Conservation (phyloP, 495 filamentous ascomycete species). For the Aspergillus cavernicola region DNA sequence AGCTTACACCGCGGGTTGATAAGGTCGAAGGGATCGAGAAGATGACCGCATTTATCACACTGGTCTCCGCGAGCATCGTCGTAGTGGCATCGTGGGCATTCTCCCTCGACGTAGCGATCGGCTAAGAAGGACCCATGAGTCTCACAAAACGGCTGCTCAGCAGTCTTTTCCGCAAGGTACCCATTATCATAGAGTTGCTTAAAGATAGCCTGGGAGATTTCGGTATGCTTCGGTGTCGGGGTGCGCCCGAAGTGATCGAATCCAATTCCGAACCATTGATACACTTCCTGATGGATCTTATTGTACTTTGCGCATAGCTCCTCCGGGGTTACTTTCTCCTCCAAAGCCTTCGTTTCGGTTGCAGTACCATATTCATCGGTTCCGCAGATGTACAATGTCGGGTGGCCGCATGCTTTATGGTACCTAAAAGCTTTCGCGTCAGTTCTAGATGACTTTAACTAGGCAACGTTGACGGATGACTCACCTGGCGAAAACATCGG, state of each 20-base stretch:
- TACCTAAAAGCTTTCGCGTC: constrained; percentile 50
- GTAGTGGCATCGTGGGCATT: constrained; percentile 76
- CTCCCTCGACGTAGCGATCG: constrained; percentile 90
- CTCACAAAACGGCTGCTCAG: constrained; percentile 81
- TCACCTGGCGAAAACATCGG: constrained; percentile 71
- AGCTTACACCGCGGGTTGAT: constrained; percentile 68
- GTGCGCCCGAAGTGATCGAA: constrained; percentile 88
- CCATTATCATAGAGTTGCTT: constrained; percentile 70
- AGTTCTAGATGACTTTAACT: constrained; percentile 10
- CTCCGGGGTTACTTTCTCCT: constrained; percentile 64
- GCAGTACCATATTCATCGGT: constrained; percentile 77
- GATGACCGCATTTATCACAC: constrained; percentile 80
- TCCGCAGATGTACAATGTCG: constrained; percentile 53
- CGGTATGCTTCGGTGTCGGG: constrained; percentile 74
- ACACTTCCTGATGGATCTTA: constrained; percentile 76
- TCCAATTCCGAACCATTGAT: constrained; percentile 81
- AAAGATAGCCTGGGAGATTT: constrained; percentile 86
- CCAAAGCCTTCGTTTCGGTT: constrained; percentile 76
- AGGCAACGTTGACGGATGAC: constrained; percentile 13
- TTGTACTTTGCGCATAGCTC: constrained; percentile 84
- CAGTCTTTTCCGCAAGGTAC: constrained; percentile 74
- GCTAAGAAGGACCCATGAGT: constrained; percentile 81
- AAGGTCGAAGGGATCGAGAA: constrained; percentile 72
- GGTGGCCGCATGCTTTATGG: constrained; percentile 63
- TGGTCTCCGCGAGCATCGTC: constrained; percentile 80